Evolutionary conservation across 495 filamentous ascomycete genomes (phyloP), one percentile per base, ranked within the genome.

Genomic region (Aspergillus wentii): DNA sequence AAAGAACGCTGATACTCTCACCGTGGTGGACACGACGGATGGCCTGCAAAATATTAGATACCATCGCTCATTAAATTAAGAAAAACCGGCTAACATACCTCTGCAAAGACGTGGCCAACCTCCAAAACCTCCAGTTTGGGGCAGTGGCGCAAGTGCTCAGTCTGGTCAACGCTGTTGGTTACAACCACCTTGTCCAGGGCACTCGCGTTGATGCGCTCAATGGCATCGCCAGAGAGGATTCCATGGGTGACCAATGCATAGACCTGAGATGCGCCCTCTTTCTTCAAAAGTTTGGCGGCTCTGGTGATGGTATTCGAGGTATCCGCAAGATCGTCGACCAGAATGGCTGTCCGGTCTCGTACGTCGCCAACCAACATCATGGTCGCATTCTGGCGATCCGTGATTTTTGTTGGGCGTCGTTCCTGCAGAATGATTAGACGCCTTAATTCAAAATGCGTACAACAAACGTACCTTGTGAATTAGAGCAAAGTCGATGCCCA

Each of bases 281-380:
- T 90, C 69, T 95, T 95, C 43, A 97, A 69, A 5, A 98, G 74
- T 69, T 95, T 96, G n/a, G 92, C 94, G 14, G 92, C 92, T 23
- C 92, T 76, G 1, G 91, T 96, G 51, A 98, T 94, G 7, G 92
- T 98, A 61, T 95, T 96, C 27, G 83, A 90, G 4, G 92, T 98
- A 49, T 98, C 92, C 15, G 85, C 89, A 46, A 98, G 75, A 54
- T 98, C 92, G 59, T 98, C 92, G 46, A 98, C 77, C 30, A 98
- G 68, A 52, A 98, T 94, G 29, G 88, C 80, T 33, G 85, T 85
- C 42, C 86, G 83, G 30, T 80, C 75, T 11, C 75, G 70, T 16
- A 98, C 87, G 54, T 94, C 79, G 36, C 92, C 92, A 6, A 98
- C 94, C 16, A 98, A 76, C 85, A 97, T 95, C 92, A 98, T 97